These are phyloP conservation scores for Aspergillus baeticus DNA, from an alignment of 495 filamentous ascomycete genomes.

Conservation along the genomic window DNA sequence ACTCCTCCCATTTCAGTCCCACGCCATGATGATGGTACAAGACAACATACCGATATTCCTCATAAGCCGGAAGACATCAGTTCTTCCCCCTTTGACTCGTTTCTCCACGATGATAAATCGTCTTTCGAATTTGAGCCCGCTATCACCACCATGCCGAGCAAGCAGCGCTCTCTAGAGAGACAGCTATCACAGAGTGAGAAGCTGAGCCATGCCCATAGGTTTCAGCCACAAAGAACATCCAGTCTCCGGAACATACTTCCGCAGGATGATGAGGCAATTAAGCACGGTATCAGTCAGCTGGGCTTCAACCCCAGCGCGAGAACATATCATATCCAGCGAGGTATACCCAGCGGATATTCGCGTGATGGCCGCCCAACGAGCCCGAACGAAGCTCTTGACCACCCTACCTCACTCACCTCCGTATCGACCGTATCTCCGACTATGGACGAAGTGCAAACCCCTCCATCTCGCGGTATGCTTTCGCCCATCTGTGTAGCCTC, in stretches of 20 bases:
- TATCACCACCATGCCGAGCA: slow-evolving; percentile 38
- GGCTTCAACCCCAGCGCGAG: slow-evolving; percentile 26
- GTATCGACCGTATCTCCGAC: slow-evolving; percentile 54
- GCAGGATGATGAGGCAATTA: slow-evolving; percentile 33
- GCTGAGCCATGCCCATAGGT: slow-evolving; percentile 26
- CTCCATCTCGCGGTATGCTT: slow-evolving; percentile 47
- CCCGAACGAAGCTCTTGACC: slow-evolving; percentile 36
- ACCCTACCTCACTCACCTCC: slow-evolving; percentile 60
- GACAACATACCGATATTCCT: slow-evolving; percentile 29
- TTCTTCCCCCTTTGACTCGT: slow-evolving; percentile 43
- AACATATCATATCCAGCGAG: slow-evolving; percentile 23
- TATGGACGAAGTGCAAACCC: slow-evolving; percentile 52
- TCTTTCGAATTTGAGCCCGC: slow-evolving; percentile 46
- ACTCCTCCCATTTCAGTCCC: slow-evolving; percentile 49
- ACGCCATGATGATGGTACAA: slow-evolving; percentile 33
- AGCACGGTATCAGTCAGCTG: slow-evolving; percentile 12
- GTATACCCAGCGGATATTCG: slow-evolving; percentile 29
- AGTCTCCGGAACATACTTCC: slow-evolving; percentile 40
- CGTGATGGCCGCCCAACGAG: slow-evolving; percentile 23
- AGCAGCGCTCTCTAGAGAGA: slow-evolving; percentile 36
- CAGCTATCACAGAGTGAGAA: slow-evolving; percentile 37
- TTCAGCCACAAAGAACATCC: slow-evolving; percentile 38
- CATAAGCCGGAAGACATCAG: slow-evolving; percentile 44
- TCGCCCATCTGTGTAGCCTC: slow-evolving; percentile 54
- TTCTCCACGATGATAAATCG: slow-evolving; percentile 37